These are phyloP conservation scores for Singerocomus inundabilis DNA, from an alignment of 1,284 basidiomycete species.

Conservation along the genomic window DNA sequence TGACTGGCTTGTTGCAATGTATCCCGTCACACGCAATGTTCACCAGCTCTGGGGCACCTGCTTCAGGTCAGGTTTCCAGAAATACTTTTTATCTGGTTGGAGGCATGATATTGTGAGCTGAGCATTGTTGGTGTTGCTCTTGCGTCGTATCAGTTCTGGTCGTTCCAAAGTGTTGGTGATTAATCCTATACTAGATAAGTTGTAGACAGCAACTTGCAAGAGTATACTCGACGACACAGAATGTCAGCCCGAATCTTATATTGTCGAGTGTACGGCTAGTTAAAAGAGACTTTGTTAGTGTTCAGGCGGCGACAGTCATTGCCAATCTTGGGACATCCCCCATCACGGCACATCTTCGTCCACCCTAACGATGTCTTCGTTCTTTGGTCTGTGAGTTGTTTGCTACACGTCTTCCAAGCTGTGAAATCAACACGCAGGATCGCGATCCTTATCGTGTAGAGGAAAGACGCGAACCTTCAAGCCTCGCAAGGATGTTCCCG, in stretches of 20 bases:
- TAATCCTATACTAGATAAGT: neutral
- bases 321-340: constrained; percentile 17
- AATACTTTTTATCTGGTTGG: neutral
- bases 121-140: constrained; percentile 2
- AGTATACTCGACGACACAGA: no score
- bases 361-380: constrained; percentile 63
- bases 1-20: constrained; percentile 36
- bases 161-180: neutral
- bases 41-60: neutral
- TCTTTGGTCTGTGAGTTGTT: constrained; percentile 74
- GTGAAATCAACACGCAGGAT: constrained; percentile 11
- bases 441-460: constrained; percentile 37
- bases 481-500: constrained; percentile 91
- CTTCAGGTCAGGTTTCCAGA: neutral
- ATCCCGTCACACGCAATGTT: constrained; percentile 1
- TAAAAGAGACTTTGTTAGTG: neutral
- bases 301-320: constrained; percentile 12
- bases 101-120: neutral
- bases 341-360: constrained; percentile 9
- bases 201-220: neutral
- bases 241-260: no score
- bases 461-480: constrained; percentile 96
- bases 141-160: neutral
- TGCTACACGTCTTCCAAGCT: neutral
- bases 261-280: neutral